These are phyloP conservation scores for Ganoderma boninense DNA, from an alignment of 1,284 basidiomycete species.

Conservation along the genomic window DNA sequence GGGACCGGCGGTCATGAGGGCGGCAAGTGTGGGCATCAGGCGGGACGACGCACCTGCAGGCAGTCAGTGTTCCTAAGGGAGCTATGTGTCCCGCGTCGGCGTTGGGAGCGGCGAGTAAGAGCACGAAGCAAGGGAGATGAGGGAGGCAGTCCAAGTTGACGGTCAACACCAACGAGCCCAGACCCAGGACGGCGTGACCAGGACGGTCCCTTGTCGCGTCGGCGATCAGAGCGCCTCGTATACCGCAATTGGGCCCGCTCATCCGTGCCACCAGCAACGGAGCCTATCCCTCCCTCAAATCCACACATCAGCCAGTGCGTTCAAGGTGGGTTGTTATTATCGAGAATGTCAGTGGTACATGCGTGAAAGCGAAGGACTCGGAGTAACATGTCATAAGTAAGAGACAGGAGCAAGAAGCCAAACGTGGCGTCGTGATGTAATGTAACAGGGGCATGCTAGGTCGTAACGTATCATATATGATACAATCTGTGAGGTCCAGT, in stretches of 20 bases:
- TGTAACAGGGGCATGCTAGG: slow-evolving; percentile 10
- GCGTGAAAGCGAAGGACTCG: background rate
- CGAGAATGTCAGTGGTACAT: slow-evolving; percentile 14
- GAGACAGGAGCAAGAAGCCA: slow-evolving; percentile 14
- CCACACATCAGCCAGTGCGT: background rate
- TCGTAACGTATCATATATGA: slow-evolving; percentile 19
- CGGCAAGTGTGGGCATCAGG: background rate
- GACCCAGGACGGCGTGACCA: no score
- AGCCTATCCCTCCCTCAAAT: background rate
- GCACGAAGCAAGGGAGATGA: background rate
- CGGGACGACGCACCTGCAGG: background rate
- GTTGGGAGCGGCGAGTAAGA: background rate
- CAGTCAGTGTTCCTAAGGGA: background rate
- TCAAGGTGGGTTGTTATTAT: background rate
- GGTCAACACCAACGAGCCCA: no score
- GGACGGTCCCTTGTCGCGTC: no score
- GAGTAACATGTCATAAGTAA: slow-evolving; percentile 2
- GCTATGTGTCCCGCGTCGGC: no score
- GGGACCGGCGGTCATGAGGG: background rate
- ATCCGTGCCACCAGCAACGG: no score
- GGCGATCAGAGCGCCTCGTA: no score
- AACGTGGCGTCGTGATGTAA: slow-evolving; percentile 19
- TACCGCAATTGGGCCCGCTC: no score
- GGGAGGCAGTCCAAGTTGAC: no score
- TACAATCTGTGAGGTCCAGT: slow-evolving; percentile 11